A percentile compares a stretch with the other conserved stretches of the same genome.
phyloP scores from a whole-genome alignment of 192 early-diverging fungal genomes.

The Entomortierella chlamydospora region DNA sequence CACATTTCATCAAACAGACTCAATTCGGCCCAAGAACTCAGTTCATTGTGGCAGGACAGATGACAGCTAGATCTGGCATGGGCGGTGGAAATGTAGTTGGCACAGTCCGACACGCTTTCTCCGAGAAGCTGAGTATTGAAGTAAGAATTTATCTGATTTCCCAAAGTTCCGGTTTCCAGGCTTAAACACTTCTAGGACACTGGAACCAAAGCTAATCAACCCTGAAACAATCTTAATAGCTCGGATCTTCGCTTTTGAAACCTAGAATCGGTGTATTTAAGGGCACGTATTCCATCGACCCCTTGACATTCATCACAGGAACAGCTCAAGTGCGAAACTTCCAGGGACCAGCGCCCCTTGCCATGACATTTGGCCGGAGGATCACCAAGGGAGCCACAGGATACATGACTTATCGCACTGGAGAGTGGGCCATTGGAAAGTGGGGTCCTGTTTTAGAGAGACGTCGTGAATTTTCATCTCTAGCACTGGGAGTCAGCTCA shows the following conservation, averaged over 20 bases:
- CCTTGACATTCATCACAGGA: slow-evolving; percentile 75
- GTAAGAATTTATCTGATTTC: slow-evolving; percentile 52
- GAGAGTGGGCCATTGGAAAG: slow-evolving; percentile 73
- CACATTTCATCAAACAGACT: slow-evolving; percentile 45
- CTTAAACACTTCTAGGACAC: neutral
- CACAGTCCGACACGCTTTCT: slow-evolving; percentile 81
- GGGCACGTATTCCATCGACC: slow-evolving; percentile 59
- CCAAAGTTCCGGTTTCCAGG: no score
- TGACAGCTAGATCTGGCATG: slow-evolving; percentile 73
- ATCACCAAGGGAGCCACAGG: slow-evolving; percentile 76
- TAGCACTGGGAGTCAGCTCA: slow-evolving; percentile 63
- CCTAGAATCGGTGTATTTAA: slow-evolving; percentile 73
- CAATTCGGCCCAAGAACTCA: slow-evolving; percentile 64
- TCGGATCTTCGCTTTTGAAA: slow-evolving; percentile 67
- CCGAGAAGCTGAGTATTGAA: slow-evolving; percentile 77
- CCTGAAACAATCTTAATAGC: slow-evolving; percentile 17
- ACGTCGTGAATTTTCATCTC: slow-evolving; percentile 59
- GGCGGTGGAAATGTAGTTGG: slow-evolving; percentile 83
- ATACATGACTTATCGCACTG: slow-evolving; percentile 81
- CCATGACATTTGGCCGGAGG: slow-evolving; percentile 70
- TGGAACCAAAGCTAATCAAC: neutral
- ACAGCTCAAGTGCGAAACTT: slow-evolving; percentile 64
- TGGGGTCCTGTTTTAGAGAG: slow-evolving; percentile 66
- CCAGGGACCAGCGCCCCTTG: slow-evolving; percentile 73
- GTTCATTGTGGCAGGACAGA: slow-evolving; percentile 66